Evolutionary conservation across 768 basidiomycete species (phyloP), one percentile per base, ranked within the genome.

Genomic region (Rubroboletus satanas): DNA sequence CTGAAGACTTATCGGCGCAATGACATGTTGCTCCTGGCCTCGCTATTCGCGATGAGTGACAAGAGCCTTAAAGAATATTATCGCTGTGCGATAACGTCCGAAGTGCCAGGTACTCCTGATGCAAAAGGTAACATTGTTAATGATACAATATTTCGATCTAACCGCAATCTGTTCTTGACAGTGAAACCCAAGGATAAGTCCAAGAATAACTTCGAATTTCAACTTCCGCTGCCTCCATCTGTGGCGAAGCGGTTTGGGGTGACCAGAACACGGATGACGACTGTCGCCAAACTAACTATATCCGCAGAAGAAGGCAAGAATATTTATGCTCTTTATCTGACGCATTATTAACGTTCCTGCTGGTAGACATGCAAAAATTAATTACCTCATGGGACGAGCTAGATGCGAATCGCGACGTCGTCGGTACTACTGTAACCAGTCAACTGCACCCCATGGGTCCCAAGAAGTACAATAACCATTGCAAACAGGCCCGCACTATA

Each of bases 21-120:
- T 44, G 60, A 61, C 7, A 36, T 61, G 21, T 35, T 61, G 5
- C 60, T 62, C 33, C 33, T 61, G 11, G 48, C 60, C 5, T 58
- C 55, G 5, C 47, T 61, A 5, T 39, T 61, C 4, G 38, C 38
- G 18, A 52, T 38, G 47, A 36, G n/a, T 8, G 47, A 49, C 11
- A 1, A 62, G 35, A 21, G 15, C 2, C 31, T 61, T 3, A 4
- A 37, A 21, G 7, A 6, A 14, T 56, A 56, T 29, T 60, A 51
- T 42, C n/a, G 35, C n/a, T 26, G 9, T n/a, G 32, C 35, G 21
- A 28, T 26, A 10, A 47, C 9, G 17, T 9, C 17, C 33, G 44
- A 33, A 17, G 15, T 6, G 11, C 7, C 42, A 17, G 10, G 6
- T n/a, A 7, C 14, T 29, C 39, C 42, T 15, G 17, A 14, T n/a